These are phyloP conservation scores for Acanthochlamys bracteata DNA, from an alignment of 106 monocot species.

Conservation along the genomic window DNA sequence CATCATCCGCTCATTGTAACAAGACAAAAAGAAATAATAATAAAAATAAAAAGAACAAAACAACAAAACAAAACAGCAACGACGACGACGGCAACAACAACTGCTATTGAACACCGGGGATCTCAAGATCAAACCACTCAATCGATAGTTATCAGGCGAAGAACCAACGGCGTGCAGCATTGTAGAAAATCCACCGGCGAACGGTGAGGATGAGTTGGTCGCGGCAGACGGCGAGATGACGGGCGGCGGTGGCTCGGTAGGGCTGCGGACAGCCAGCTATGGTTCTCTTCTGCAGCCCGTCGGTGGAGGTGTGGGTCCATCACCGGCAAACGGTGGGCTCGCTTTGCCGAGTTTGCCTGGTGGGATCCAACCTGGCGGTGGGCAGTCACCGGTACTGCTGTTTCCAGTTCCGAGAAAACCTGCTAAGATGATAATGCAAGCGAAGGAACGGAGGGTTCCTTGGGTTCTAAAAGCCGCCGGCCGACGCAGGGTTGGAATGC, in stretches of 20 bases:
- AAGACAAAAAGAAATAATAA: no score
- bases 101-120: no score
- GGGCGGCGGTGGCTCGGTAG: conserved; percentile 22
- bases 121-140: no score
- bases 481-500: conserved; percentile 14
- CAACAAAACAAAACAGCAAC: no score
- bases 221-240: conserved; percentile 5
- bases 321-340: neutral
- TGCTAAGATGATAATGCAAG: conserved; percentile 12
- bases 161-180: neutral
- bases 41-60: no score
- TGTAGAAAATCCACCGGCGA: neutral
- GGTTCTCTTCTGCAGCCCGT: conserved; percentile 23
- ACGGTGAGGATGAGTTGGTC: neutral
- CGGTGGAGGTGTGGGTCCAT: neutral
- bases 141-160: no score
- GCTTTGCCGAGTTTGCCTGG: neutral
- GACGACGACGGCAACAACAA: no score
- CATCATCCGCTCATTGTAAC: no score
- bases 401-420: conserved; percentile 12
- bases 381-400: neutral
- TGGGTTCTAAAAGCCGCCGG: conserved; percentile 19
- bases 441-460: conserved; percentile 19
- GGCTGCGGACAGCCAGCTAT: conserved; percentile 23
- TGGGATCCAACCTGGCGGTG: conserved; percentile 4